These are phyloP conservation scores for Mortierella sp. DNA, from an alignment of 371 early-diverging fungal genomes.

Conservation along the genomic window DNA sequence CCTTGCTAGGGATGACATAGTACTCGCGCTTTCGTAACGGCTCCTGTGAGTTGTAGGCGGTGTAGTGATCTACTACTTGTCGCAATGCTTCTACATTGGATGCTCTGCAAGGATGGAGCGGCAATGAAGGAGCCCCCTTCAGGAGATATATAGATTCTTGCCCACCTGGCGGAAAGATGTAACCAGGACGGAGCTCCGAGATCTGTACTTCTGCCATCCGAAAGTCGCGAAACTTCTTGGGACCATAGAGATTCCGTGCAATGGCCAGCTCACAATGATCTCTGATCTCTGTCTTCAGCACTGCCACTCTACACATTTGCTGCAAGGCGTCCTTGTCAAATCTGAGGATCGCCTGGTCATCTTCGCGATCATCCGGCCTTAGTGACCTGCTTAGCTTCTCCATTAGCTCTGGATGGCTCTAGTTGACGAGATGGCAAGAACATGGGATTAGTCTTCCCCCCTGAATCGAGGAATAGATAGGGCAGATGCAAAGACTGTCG, in stretches of 20 bases:
- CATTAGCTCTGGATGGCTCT: constrained; percentile 47
- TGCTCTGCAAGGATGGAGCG: constrained; percentile 49
- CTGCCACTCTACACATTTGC: constrained; percentile 49
- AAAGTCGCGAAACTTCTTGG: constrained; percentile 51
- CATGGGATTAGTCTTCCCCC: background rate
- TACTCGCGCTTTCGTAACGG: constrained; percentile 47
- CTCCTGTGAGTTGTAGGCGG: constrained; percentile 44
- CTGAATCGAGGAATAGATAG: background rate
- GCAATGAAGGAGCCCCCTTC: constrained; percentile 49
- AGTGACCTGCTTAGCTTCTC: constrained; percentile 45
- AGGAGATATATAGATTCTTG: constrained; percentile 52
- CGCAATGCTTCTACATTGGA: constrained; percentile 53
- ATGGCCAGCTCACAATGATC: constrained; percentile 53
- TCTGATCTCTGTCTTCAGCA: constrained; percentile 41
- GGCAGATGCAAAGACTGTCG: background rate
- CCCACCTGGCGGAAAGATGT: constrained; percentile 50
- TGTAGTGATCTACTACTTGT: constrained; percentile 55
- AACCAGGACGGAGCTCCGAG: constrained; percentile 37
- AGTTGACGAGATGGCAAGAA: background rate
- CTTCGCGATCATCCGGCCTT: constrained; percentile 43
- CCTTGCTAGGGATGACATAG: constrained; percentile 31
- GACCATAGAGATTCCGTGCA: constrained; percentile 47
- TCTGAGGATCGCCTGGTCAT: constrained; percentile 49
- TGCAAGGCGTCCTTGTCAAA: constrained; percentile 52
- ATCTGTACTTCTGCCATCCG: constrained; percentile 51